phyloP scores from a whole-genome alignment of 768 basidiomycete species.

The Candolleomyces efflorescens region DNA sequence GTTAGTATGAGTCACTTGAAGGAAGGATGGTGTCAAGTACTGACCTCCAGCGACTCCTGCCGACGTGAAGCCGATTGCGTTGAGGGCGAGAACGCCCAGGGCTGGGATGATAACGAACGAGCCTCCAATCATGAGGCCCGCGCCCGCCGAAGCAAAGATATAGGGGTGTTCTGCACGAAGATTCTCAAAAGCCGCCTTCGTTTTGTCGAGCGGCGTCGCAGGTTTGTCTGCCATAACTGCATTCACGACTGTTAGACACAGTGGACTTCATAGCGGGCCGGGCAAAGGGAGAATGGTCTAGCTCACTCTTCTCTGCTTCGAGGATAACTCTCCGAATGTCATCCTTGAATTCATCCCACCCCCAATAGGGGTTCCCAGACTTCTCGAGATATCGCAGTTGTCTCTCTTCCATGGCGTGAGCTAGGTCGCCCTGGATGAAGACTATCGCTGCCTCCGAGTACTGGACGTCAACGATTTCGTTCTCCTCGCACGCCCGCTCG shows the following conservation, averaged over 20 bases:
- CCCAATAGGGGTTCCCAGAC: neutral
- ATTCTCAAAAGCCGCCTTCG: neutral
- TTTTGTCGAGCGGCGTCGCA: neutral
- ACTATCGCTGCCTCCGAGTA: neutral
- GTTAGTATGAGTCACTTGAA: too few species aligned
- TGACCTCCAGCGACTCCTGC: slow-evolving; percentile 11
- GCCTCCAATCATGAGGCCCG: slow-evolving; percentile 25
- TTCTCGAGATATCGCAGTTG: neutral
- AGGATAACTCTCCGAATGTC: neutral
- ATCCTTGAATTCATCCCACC: slow-evolving; percentile 1
- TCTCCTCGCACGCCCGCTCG: neutral
- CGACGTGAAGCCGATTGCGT: slow-evolving; percentile 13
- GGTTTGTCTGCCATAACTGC: neutral
- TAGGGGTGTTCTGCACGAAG: slow-evolving; percentile 18
- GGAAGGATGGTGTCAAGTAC: neutral
- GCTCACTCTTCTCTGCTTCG: neutral
- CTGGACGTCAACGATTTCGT: neutral
- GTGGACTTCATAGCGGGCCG: neutral
- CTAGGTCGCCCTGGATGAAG: neutral
- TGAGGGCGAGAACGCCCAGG: slow-evolving; percentile 21
- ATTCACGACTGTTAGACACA: neutral
- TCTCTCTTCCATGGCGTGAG: neutral
- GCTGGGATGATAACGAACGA: slow-evolving; percentile 22
- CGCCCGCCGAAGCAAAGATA: slow-evolving; percentile 19
- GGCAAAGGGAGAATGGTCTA: neutral